These are phyloP conservation scores for Hirschioporus abietinus DNA, from an alignment of 768 basidiomycete species.

Conservation along the genomic window DNA sequence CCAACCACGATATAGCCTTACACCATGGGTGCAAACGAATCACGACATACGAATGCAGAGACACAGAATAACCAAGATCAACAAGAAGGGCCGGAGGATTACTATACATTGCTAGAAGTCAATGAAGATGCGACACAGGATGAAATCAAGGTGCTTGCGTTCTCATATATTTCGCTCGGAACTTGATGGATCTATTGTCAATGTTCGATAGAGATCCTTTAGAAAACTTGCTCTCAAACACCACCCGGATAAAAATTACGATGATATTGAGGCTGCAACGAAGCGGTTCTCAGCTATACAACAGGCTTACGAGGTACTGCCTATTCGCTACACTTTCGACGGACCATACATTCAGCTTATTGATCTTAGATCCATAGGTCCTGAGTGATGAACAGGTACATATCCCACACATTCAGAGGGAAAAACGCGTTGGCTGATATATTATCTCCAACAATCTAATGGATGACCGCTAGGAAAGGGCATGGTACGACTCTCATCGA, in stretches of 20 bases:
- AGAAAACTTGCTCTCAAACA: slow-evolving; percentile 78
- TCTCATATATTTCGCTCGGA: slow-evolving; percentile 1
- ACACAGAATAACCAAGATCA: slow-evolving; percentile 17
- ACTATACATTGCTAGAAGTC: slow-evolving; percentile 78
- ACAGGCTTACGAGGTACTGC: slow-evolving; percentile 87
- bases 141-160: slow-evolving; percentile 72
- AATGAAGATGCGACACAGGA: slow-evolving; percentile 78
- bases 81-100: slow-evolving; percentile 43
- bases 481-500: slow-evolving; percentile 96
- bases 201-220: slow-evolving; percentile 60
- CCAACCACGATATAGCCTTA: neutral
- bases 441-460: neutral
- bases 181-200: slow-evolving; percentile 8
- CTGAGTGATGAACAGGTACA: slow-evolving; percentile 92
- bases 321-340: neutral
- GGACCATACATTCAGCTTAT: slow-evolving; percentile 3
- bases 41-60: slow-evolving; percentile 33
- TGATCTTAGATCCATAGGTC: slow-evolving; percentile 42
- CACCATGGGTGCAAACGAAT: slow-evolving; percentile 67
- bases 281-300: slow-evolving; percentile 83
- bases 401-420: neutral
- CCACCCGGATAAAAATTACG: slow-evolving; percentile 85
- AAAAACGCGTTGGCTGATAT: neutral
- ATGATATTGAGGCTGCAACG: slow-evolving; percentile 81
- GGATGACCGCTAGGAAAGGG: slow-evolving; percentile 72